These are phyloP conservation scores for Tylopilus subfusipes DNA, from an alignment of 768 basidiomycete species.

Conservation along the genomic window DNA sequence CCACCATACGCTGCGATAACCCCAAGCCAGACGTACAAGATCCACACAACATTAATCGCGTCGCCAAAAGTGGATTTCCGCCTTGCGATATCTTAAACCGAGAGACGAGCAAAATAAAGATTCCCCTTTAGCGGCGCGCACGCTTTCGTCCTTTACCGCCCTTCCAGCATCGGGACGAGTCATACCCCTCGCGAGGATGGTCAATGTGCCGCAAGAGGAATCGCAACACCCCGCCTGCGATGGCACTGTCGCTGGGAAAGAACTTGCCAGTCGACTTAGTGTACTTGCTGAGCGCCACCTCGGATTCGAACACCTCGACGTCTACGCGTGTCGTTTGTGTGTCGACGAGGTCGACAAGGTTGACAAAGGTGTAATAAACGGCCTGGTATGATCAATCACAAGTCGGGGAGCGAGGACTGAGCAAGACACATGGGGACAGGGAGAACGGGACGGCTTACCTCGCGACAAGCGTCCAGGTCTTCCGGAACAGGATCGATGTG, in stretches of 20 bases:
- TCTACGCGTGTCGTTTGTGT: neutral
- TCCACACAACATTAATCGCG: too few species aligned
- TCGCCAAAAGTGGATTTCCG: neutral
- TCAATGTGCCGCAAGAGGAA: conserved; percentile 16
- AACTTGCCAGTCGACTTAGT: conserved; percentile 8
- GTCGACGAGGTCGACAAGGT: conserved; percentile 4
- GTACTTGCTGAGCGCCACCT: neutral
- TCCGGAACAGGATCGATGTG: neutral
- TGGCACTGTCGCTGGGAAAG: conserved; percentile 13
- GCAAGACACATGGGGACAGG: neutral
- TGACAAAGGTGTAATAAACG: neutral
- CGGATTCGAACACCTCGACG: neutral
- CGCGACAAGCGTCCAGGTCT: neutral
- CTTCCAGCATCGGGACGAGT: neutral
- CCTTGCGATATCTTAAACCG: neutral
- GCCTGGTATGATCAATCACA: neutral
- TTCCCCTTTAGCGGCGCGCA: neutral
- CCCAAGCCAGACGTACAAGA: neutral
- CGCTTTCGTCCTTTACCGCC: neutral
- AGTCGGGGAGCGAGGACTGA: neutral
- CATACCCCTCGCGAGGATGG: neutral
- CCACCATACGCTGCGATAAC: neutral
- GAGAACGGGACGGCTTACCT: neutral
- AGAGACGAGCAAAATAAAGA: neutral
- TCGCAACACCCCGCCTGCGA: conserved; percentile 15